Conservation (phyloP, 108 stramenopile species). For the Discostella stelligeroides region DNA sequence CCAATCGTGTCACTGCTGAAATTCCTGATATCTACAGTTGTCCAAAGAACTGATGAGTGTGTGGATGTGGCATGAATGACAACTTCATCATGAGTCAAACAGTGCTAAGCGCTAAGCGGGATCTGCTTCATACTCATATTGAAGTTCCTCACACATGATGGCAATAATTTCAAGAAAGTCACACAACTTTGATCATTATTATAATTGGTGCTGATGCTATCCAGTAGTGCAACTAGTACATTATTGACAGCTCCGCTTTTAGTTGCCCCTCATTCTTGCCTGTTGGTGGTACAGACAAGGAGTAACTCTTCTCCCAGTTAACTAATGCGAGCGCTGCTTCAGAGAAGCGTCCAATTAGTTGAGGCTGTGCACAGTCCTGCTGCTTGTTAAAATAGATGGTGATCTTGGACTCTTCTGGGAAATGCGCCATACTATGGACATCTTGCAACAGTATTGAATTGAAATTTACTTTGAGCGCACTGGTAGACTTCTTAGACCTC, state of each 20-base stretch:
- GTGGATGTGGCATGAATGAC: background rate
- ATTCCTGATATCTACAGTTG: no score
- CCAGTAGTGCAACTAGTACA: no score
- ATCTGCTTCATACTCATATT: background rate
- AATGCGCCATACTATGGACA: no score
- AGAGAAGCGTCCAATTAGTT: background rate
- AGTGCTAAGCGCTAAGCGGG: background rate
- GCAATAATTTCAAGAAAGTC: background rate
- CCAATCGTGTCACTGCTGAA: background rate
- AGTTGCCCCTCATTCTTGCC: no score
- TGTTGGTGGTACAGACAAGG: no score
- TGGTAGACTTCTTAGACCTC: no score
- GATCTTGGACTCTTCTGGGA: background rate
- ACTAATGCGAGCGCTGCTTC: background rate
- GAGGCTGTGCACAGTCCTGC: background rate
- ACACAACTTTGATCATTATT: no score
- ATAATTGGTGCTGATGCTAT: no score
- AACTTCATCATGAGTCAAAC: background rate
- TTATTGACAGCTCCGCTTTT: no score
- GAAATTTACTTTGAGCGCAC: no score
- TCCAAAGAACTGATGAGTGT: no score
- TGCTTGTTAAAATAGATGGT: background rate
- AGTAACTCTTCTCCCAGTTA: background rate
- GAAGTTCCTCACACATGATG: background rate
- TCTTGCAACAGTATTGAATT: no score